These are phyloP conservation scores for Zostera marina DNA, from an alignment of 116 monocot genomes.

Conservation along the genomic window DNA sequence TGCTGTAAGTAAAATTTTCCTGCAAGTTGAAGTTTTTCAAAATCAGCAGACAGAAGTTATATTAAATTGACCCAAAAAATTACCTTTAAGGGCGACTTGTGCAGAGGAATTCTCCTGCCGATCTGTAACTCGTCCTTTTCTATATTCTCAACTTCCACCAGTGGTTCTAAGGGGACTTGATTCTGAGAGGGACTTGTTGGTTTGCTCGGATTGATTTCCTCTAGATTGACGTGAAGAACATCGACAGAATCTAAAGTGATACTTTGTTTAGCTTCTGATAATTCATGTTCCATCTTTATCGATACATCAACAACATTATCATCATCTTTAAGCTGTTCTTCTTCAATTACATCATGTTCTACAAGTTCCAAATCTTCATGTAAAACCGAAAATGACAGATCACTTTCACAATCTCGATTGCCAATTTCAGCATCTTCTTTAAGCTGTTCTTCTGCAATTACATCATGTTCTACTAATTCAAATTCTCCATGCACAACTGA, in stretches of 20 bases:
- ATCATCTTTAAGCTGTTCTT: background rate
- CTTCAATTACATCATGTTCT: background rate
- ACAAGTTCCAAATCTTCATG: background rate
- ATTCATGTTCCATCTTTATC: constrained; percentile 1
- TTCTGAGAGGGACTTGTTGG: no score
- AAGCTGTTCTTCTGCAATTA: background rate
- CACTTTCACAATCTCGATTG: background rate
- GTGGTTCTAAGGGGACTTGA: background rate
- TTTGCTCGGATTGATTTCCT: no score
- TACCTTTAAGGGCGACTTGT: constrained; percentile 11
- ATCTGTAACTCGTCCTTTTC: background rate
- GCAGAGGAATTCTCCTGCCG: background rate
- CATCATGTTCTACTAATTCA: background rate
- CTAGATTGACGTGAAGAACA: no score
- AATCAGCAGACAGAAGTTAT: background rate
- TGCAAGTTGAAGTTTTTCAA: background rate
- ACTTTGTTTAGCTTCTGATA: background rate
- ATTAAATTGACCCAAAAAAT: background rate
- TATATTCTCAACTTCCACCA: background rate
- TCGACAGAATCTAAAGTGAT: background rate
- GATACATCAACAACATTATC: background rate
- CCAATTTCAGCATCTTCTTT: background rate
- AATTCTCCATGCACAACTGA: background rate
- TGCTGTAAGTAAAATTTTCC: constrained; percentile 5
- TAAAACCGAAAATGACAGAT: background rate